Conservation (phyloP, 306 rosid species). For the Vicia villosa region DNA sequence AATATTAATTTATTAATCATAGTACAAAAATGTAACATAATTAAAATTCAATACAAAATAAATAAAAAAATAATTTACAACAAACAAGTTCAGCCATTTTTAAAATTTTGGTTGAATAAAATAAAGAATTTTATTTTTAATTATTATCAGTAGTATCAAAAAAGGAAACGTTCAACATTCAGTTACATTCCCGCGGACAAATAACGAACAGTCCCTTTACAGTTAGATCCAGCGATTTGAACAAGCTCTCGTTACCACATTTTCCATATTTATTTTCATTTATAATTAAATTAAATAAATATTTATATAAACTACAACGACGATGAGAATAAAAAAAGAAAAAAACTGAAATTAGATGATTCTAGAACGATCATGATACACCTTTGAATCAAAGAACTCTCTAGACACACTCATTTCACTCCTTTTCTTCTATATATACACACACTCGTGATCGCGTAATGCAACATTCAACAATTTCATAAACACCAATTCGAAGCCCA, state of each 20-base stretch:
- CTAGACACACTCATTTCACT: conserved; percentile 10
- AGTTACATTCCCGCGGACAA: conserved; percentile 10
- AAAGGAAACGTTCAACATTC: conserved; percentile 26
- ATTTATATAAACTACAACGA: too few species aligned
- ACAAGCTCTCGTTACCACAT: not conserved
- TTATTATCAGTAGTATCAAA: not conserved
- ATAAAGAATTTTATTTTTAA: too few species aligned
- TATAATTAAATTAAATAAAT: not conserved
- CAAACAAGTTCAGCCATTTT: too few species aligned
- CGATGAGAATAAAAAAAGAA: not conserved
- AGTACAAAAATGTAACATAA: too few species aligned
- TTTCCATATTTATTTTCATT: not conserved
- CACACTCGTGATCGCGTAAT: not conserved
- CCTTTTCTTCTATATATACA: not conserved
- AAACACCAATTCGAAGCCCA: not conserved
- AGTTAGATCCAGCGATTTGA: conserved; percentile 18
- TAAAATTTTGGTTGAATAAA: too few species aligned
- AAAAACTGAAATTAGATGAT: not conserved
- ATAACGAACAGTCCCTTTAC: conserved; percentile 11
- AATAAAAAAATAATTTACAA: too few species aligned
- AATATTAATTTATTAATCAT: too few species aligned
- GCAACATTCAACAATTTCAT: not conserved
- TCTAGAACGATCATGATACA: conserved; percentile 35
- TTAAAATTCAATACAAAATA: too few species aligned
- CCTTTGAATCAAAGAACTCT: conserved; percentile 27